These are phyloP conservation scores for Phialemoniopsis sp. DNA, from an alignment of 2,329 filamentous ascomycete species.

Conservation along the genomic window DNA sequence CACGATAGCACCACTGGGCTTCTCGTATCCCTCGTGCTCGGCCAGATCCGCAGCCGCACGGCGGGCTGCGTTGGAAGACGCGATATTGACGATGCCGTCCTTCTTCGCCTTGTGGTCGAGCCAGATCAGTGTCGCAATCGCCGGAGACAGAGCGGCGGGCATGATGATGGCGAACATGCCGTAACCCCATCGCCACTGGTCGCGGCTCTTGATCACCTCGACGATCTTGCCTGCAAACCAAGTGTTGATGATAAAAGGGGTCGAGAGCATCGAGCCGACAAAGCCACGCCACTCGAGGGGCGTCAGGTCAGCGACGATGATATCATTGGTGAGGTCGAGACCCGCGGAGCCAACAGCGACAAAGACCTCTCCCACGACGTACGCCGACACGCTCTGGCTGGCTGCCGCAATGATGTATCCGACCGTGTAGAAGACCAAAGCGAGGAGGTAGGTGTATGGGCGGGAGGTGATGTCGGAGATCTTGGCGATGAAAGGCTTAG, in stretches of 20 bases:
- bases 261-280: conserved; percentile 52
- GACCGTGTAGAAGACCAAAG: conserved; percentile 46
- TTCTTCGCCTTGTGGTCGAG: conserved; percentile 56
- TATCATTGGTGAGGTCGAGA: conserved; percentile 50
- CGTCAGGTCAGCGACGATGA: conserved; percentile 62
- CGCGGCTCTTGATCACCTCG: conserved; percentile 35
- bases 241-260: conserved; percentile 56
- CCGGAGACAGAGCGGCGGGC: conserved; percentile 49
- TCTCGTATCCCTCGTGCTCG: conserved; percentile 3
- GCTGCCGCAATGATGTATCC: conserved; percentile 55
- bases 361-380: conserved; percentile 43
- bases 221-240: conserved; percentile 55
- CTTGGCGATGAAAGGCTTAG: background rate
- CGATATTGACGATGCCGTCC: conserved; percentile 38
- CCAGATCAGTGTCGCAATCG: conserved; percentile 45
- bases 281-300: conserved; percentile 57
- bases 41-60: conserved; percentile 18
- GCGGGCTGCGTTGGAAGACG: conserved; percentile 22
- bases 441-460: conserved; percentile 52
- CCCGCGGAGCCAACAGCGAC: conserved; percentile 47
- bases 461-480: conserved; percentile 40
- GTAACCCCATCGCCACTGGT: conserved; percentile 58
- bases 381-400: conserved; percentile 46
- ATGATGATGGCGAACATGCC: conserved; percentile 60
- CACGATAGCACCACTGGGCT: too few species aligned